Base-by-base conservation (phyloP, 306 rosid species). In the Lithocarpus polystachyus region DNA sequence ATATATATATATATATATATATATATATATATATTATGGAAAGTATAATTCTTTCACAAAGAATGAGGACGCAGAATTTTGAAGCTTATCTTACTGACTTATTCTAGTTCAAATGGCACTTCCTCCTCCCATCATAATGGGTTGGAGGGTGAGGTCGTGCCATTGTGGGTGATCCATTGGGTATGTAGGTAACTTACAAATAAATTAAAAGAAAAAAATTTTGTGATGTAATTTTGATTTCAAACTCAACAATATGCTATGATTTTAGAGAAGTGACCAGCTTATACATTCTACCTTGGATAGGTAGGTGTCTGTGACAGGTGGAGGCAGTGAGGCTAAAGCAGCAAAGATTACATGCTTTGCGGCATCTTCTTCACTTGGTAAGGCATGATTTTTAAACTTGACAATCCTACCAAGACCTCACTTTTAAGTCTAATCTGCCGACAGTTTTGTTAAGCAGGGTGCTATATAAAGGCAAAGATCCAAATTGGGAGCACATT, bases 401-500 rank as follows among this genome's bases (percentile, higher is more conserved):
- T 43, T n/a, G 18, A 43, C 56, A 57, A 40, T 62, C 57, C 72
- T 82, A 24, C 43, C n/a, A 9, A 56, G 18, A 40, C 55, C 71
- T 69, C 35, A 71, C 60, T 81, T 48, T 52, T 5, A 73, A 12
- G 48, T 64, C 69, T 80, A 70, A 74, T 75, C 28, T 56, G 35
- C 72, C 56, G n/a, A 40, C 53, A 28, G 56, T 64, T 69, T 59
- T 79, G 55, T 82, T 82, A 68, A 74, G 74, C 89, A 94, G 97
- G 92, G 96, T 53, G 96, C 97, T 56, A 82, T 92, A 68, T 92
- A 90, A 90, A 59, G 98, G 98, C 48, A 87, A 96, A 90, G 99
- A 93, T 78, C 97, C 99, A 53, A 91, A 95, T 33, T 95, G 99
- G 99, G 94, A 98, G 70, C 97, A 93, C 72, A 93, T 95, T 45